phyloP scores from a whole-genome alignment of 2,329 filamentous ascomycete genomes.

The Hymenoscyphus salicellus region DNA sequence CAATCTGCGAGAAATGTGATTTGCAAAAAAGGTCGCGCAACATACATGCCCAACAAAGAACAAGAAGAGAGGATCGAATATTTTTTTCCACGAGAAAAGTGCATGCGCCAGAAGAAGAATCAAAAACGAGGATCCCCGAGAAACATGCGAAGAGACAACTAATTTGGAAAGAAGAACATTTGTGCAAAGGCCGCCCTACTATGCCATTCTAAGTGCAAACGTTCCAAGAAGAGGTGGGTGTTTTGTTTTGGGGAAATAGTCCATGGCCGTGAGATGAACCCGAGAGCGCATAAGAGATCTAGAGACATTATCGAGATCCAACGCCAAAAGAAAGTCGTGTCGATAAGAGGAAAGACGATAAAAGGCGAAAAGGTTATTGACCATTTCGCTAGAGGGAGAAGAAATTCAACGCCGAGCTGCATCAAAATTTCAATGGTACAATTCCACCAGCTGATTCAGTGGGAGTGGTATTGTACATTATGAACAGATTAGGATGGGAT shows the following conservation, averaged over 20 bases:
- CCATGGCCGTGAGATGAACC: constrained; percentile 16
- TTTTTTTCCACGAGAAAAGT: too few species aligned
- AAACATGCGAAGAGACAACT: constrained; percentile 8
- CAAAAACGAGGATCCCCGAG: constrained; percentile 6
- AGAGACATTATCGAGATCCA: constrained; percentile 33
- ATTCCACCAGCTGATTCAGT: constrained; percentile 8
- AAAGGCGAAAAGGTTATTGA: constrained; percentile 11
- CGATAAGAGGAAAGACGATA: constrained; percentile 25
- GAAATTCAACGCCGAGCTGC: constrained; percentile 8
- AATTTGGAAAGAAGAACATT: constrained; percentile 17
- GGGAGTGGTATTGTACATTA: constrained; percentile 13
- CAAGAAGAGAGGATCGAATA: too few species aligned
- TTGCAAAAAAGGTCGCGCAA: too few species aligned
- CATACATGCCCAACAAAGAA: too few species aligned
- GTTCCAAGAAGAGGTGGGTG: constrained; percentile 13
- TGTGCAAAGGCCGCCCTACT: constrained; percentile 28
- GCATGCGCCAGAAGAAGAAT: neutral
- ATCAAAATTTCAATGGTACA: constrained; percentile 8
- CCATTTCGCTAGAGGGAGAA: constrained; percentile 1
- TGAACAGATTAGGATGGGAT: constrained; percentile 34
- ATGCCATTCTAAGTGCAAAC: constrained; percentile 29
- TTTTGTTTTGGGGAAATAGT: constrained; percentile 14
- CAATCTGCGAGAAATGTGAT: too few species aligned
- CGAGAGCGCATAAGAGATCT: constrained; percentile 28
- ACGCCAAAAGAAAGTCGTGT: constrained; percentile 32